These are phyloP conservation scores for Carex littledalei DNA, from an alignment of 176 grass and related monocot genomes.

Conservation along the genomic window DNA sequence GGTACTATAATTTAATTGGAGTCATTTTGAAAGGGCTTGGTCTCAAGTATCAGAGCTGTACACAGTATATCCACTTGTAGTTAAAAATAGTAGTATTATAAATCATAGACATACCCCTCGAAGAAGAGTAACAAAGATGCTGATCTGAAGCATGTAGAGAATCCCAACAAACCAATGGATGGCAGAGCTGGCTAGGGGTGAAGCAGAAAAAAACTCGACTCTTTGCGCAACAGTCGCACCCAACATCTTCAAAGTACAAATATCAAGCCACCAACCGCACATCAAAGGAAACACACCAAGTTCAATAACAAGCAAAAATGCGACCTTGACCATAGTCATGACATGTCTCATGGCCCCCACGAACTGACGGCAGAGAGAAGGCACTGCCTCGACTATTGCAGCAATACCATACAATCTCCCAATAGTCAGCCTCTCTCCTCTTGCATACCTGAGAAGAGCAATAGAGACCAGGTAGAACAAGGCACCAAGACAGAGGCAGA, in stretches of 20 bases:
- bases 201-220: constrained; percentile 82
- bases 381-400: constrained; percentile 76
- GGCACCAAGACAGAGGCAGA: constrained; percentile 67
- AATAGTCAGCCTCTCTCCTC: constrained; percentile 77
- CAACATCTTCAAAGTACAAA: constrained; percentile 93
- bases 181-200: constrained; percentile 81
- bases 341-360: constrained; percentile 84
- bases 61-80: background rate
- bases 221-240: constrained; percentile 87
- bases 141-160: constrained; percentile 99
- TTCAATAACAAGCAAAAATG: constrained; percentile 94
- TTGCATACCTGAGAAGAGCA: constrained; percentile 81
- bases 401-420: constrained; percentile 80
- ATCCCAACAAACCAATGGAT: constrained; percentile 99
- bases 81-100: background rate
- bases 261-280: constrained; percentile 99
- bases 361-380: constrained; percentile 86
- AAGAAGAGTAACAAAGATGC: constrained; percentile 98
- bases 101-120: constrained; percentile 62
- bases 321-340: constrained; percentile 97
- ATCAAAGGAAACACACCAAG: constrained; percentile 96
- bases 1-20: no score
- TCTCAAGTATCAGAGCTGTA: background rate
- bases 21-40: background rate
- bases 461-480: constrained; percentile 82